Conservation (phyloP, 225 moss, liverwort and hornwort genomes). For the Antitrichia curtipendula region DNA sequence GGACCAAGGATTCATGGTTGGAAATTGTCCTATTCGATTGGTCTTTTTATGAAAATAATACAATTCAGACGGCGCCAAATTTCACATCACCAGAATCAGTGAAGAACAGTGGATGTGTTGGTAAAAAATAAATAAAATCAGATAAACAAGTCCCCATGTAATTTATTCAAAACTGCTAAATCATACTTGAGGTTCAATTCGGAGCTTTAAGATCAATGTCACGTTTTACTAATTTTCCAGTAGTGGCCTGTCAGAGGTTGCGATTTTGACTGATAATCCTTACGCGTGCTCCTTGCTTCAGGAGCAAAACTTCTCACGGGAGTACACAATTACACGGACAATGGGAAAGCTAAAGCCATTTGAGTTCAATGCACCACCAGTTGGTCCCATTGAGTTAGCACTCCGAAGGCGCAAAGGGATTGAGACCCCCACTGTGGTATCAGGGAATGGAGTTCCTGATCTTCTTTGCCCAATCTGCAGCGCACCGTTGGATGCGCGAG, state of each 20-base stretch:
- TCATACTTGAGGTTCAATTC: not conserved
- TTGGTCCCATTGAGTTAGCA: conserved; percentile 27
- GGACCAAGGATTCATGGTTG: not conserved
- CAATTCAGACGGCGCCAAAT: not conserved
- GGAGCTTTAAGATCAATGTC: not conserved
- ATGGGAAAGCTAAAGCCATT: conserved; percentile 82
- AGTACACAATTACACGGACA: conserved; percentile 75
- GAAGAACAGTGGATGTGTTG: not conserved
- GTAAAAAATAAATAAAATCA: not conserved
- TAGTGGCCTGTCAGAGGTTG: not conserved
- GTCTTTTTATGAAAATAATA: not conserved
- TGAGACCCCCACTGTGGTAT: not conserved
- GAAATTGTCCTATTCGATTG: not conserved
- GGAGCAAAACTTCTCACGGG: conserved; percentile 86
- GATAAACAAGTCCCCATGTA: not conserved
- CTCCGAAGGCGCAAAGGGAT: conserved; percentile 22
- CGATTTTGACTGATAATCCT: not conserved
- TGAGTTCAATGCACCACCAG: conserved; percentile 49
- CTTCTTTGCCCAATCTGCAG: conserved; percentile 67
- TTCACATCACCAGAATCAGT: not conserved
- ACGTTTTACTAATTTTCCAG: not conserved
- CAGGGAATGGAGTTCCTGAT: conserved; percentile 6
- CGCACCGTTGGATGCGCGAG: conserved; percentile 54
- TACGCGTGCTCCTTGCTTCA: not conserved
- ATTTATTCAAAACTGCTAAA: not conserved